A percentile compares a stretch with the other conserved stretches of the same genome.
These are phyloP conservation scores for Backusella australiensis DNA, from an alignment of 192 early-diverging fungal genomes.

Conservation along the genomic window DNA sequence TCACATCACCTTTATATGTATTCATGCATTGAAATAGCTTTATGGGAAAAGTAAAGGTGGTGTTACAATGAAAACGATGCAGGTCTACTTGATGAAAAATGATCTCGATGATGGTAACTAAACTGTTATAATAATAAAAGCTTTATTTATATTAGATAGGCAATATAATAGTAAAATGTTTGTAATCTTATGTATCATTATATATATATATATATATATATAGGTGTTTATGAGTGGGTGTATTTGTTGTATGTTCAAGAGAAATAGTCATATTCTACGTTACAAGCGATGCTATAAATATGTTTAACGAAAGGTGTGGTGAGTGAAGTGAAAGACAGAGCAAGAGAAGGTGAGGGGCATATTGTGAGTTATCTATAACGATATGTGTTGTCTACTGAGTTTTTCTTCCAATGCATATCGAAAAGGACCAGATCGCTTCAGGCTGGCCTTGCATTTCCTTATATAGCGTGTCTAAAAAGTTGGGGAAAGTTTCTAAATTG, in stretches of 20 bases:
- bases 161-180: neutral
- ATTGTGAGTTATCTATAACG: neutral
- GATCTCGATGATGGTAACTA: neutral
- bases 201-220: neutral
- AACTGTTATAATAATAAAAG: neutral
- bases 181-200: neutral
- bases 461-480: conserved; percentile 1
- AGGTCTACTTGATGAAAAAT: neutral
- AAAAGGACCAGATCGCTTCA: conserved; percentile 17
- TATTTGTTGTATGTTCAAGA: neutral
- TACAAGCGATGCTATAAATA: neutral
- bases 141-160: neutral
- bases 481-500: neutral
- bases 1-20: no score
- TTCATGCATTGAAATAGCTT: neutral
- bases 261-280: neutral
- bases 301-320: neutral
- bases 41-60: neutral
- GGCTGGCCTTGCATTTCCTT: conserved; percentile 11
- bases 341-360: neutral
- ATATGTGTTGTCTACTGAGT: neutral
- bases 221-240: neutral
- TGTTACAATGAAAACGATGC: neutral
- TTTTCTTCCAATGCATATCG: conserved; percentile 10
- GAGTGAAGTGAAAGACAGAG: neutral